phyloP scores from a whole-genome alignment of 2,329 filamentous ascomycete species.

The Didymella lethalis region DNA sequence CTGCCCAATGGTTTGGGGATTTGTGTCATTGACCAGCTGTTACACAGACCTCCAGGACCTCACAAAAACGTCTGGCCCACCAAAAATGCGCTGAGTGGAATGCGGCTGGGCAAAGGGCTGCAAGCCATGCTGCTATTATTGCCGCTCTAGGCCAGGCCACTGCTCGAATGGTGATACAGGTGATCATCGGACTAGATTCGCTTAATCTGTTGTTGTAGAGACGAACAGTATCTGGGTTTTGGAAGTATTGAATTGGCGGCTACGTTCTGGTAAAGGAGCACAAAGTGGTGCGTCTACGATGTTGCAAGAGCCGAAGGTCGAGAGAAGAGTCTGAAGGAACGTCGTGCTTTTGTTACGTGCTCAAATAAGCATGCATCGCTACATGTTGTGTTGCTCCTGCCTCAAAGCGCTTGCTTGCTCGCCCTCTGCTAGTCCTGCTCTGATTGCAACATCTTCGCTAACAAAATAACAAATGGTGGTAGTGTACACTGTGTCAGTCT shows the following conservation, averaged over 20 bases:
- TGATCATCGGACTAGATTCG: not conserved
- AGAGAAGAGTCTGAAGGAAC: slow-evolving; percentile 22
- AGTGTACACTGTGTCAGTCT: slow-evolving; percentile 39
- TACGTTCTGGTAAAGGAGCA: not conserved
- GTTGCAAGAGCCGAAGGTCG: not conserved
- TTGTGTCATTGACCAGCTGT: not conserved
- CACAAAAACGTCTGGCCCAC: not conserved
- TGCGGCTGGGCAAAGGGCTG: not conserved
- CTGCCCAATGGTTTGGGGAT: not conserved
- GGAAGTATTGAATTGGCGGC: not conserved
- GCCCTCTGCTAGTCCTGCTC: slow-evolving; percentile 23
- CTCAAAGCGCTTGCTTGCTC: slow-evolving; percentile 11
- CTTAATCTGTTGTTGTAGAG: not conserved
- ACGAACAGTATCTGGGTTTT: not conserved
- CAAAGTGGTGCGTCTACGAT: not conserved
- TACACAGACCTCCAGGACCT: not conserved
- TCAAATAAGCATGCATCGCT: slow-evolving; percentile 33
- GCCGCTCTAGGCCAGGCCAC: too few species aligned
- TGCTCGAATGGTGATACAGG: not conserved
- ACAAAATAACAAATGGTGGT: slow-evolving; percentile 31
- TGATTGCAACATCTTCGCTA: slow-evolving; percentile 24
- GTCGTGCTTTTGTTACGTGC: slow-evolving; percentile 41
- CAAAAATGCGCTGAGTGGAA: not conserved
- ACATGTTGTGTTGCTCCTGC: slow-evolving; percentile 21
- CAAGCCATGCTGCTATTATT: too few species aligned